These are phyloP conservation scores for Conoideocrella luteorostrata DNA, from an alignment of 2,329 filamentous ascomycete genomes.

Conservation along the genomic window DNA sequence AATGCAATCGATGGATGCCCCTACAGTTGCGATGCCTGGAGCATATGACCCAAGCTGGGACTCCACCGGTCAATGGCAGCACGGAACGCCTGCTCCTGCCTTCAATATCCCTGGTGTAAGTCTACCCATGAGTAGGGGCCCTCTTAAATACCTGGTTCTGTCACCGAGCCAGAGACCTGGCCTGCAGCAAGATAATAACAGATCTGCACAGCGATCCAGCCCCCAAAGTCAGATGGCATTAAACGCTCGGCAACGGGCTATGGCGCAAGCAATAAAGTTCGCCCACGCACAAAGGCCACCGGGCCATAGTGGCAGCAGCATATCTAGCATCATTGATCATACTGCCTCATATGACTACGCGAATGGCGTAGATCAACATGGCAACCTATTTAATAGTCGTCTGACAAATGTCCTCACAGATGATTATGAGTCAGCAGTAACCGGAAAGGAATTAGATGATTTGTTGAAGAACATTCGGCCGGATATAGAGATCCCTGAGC, in stretches of 20 bases:
- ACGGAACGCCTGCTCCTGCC: background rate
- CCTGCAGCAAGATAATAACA: background rate
- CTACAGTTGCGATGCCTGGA: constrained; percentile 11
- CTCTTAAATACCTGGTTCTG: background rate
- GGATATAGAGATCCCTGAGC: constrained; percentile 57
- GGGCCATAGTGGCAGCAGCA: constrained; percentile 8
- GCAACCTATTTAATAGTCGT: constrained; percentile 28
- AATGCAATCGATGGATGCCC: background rate
- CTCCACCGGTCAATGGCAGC: background rate
- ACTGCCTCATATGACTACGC: constrained; percentile 31
- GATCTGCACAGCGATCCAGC: background rate
- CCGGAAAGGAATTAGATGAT: constrained; percentile 60
- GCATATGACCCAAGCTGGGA: constrained; percentile 13
- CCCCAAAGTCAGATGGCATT: background rate
- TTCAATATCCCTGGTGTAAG: background rate
- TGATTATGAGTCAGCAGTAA: constrained; percentile 31
- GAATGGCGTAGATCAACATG: constrained; percentile 27
- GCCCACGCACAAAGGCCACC: constrained; percentile 1
- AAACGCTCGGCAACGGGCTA: background rate
- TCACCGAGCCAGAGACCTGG: background rate
- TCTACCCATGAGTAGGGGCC: background rate
- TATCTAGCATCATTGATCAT: constrained; percentile 31
- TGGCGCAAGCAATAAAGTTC: background rate
- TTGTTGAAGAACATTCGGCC: constrained; percentile 68
- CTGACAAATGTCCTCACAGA: constrained; percentile 27